Evolutionary conservation across 2,329 filamentous ascomycete species (phyloP), one percentile per base, ranked within the genome.

Genomic region (Sporothrix brasiliensis): DNA sequence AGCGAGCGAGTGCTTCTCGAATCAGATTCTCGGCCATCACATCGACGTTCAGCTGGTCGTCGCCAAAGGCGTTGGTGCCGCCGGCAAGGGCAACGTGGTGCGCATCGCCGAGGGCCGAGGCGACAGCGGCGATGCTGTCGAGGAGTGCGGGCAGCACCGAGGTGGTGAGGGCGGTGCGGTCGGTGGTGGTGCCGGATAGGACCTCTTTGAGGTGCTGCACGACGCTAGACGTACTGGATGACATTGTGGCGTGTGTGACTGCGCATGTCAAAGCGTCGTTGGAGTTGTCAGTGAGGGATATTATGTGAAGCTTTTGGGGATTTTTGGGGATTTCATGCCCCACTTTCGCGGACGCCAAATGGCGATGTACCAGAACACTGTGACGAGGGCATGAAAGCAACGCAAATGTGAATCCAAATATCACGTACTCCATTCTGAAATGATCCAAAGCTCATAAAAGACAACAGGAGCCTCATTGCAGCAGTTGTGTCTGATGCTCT

Each of bases 41-140:
- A 73, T 88, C 73, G 14, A 74, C 73, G 11, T 74, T 74, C 14
- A 74, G 70, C 68, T 74, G 73, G 53, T 69, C 70, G 73, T 88
- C 86, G 21, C 86, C 89, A 76, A 88, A 88, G 2, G 80, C 79
- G 74, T 88, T 88, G 50, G 84, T 69, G 19, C 67, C 80, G 0
- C 83, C 83, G 24, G 84, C 85, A 2, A 80, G 80, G 0, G 82
- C 77, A 66, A 88, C 82, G 67, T 80, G 77, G 70, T 85, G 82
- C 0, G 83, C 79, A 1, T 70, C 73, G n/a, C 81, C 80, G 11
- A 88, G 80, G 1, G 81, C 77, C 6, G 75, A 75, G 52, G 83
- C 81, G 65, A 87, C 83, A 10, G 79, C 77, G 16, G 81, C 77
- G 67, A 88, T 78, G 73, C 80, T 78, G 39, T 77, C 75, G 52